phyloP scores from a whole-genome alignment of 768 basidiomycete species.

The Boletales sp. region DNA sequence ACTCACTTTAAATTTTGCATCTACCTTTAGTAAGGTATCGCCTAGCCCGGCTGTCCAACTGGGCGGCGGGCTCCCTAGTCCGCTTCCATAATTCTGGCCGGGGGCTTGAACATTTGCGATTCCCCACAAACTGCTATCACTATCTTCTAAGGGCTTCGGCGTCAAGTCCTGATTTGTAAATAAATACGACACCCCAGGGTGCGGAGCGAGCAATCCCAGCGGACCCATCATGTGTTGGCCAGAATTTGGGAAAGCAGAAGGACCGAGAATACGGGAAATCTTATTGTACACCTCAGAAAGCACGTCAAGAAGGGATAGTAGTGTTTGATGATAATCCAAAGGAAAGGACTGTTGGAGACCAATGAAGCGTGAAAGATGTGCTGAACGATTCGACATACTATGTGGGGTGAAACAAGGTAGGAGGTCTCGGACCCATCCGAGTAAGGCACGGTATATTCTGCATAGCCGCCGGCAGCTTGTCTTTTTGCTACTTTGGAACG shows the following conservation, averaged over 20 bases:
- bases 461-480: constrained; percentile 45
- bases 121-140: constrained; percentile 64
- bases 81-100: constrained; percentile 27
- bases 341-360: constrained; percentile 65
- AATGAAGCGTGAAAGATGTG: constrained; percentile 2
- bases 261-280: constrained; percentile 77
- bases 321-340: constrained; percentile 85
- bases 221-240: constrained; percentile 76
- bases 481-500: constrained; percentile 56
- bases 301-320: constrained; percentile 85
- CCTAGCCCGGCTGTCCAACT: constrained; percentile 60
- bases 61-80: constrained; percentile 49
- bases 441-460: constrained; percentile 60
- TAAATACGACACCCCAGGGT: constrained; percentile 80
- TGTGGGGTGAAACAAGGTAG: constrained; percentile 69
- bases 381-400: constrained; percentile 45
- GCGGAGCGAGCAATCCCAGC: constrained; percentile 68
- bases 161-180: constrained; percentile 43
- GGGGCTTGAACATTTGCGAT: constrained; percentile 54
- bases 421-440: constrained; percentile 60
- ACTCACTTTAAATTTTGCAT: constrained; percentile 78
- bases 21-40: constrained; percentile 77
- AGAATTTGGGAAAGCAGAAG: constrained; percentile 68
- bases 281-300: constrained; percentile 89
- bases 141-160: constrained; percentile 36